Conservation (phyloP, 257 asterid genomes). For the Sherardia arvensis region DNA sequence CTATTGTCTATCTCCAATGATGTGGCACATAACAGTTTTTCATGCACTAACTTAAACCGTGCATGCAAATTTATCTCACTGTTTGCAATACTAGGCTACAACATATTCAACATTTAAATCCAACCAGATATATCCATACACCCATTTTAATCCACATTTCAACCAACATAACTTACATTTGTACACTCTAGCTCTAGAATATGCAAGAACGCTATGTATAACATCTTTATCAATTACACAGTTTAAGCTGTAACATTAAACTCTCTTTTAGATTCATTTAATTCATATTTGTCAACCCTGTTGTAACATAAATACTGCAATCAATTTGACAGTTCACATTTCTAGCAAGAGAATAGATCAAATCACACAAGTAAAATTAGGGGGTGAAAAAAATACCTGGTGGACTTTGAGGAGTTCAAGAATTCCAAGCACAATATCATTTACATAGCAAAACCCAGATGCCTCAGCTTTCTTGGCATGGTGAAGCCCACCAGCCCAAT, state of each 20-base stretch:
- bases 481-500: constrained; percentile 94
- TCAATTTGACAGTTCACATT: neutral
- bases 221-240: neutral
- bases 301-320: neutral
- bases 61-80: no score
- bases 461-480: constrained; percentile 86
- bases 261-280: no score
- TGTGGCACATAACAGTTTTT: no score
- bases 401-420: constrained; percentile 70
- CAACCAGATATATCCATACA: neutral
- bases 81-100: no score
- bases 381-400: constrained; percentile 27
- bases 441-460: constrained; percentile 72
- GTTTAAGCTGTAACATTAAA: neutral
- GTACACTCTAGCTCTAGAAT: neutral
- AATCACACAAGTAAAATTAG: neutral
- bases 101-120: neutral
- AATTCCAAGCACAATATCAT: constrained; percentile 77
- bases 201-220: neutral
- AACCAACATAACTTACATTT: neutral
- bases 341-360: neutral
- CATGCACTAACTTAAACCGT: neutral
- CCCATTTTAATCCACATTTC: neutral
- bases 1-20: no score
- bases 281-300: neutral